phyloP scores from a whole-genome alignment of 768 basidiomycete species.

The Lentinula raphanica region DNA sequence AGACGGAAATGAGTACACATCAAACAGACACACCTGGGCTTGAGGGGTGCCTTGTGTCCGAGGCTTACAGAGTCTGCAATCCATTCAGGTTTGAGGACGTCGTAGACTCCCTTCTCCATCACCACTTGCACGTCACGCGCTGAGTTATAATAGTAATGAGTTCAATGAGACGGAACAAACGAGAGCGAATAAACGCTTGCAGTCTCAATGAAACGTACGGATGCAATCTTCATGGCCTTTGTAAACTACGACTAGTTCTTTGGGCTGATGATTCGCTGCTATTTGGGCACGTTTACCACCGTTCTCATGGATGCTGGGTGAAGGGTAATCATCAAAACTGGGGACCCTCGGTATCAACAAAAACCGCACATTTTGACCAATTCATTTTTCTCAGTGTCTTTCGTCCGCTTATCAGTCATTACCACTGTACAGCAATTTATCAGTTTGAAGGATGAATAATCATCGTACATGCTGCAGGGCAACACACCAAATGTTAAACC shows the following conservation, averaged over 20 bases:
- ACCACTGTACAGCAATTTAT: slow-evolving; percentile 46
- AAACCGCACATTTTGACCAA: slow-evolving; percentile 54
- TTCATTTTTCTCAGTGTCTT: slow-evolving; percentile 63
- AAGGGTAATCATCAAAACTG: neutral
- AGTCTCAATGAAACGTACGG: slow-evolving; percentile 41
- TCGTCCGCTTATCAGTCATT: slow-evolving; percentile 61
- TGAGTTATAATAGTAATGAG: slow-evolving; percentile 20
- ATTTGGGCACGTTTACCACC: slow-evolving; percentile 66
- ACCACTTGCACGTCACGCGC: slow-evolving; percentile 68
- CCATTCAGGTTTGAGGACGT: slow-evolving; percentile 81
- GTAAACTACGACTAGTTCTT: slow-evolving; percentile 54
- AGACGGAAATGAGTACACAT: neutral
- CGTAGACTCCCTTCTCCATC: slow-evolving; percentile 63
- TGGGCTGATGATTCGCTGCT: slow-evolving; percentile 41
- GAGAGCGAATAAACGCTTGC: neutral
- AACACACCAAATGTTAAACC: slow-evolving; percentile 76
- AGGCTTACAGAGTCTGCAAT: slow-evolving; percentile 69
- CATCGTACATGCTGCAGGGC: neutral
- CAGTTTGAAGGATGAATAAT: neutral
- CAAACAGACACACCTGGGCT: slow-evolving; percentile 49
- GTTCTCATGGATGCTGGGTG: slow-evolving; percentile 60
- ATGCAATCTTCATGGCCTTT: slow-evolving; percentile 49
- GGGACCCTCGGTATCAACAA: neutral
- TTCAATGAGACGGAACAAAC: neutral
- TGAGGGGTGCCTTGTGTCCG: slow-evolving; percentile 52